Evolutionary conservation across 192 early-diverging fungal genomes (phyloP).

Genomic region (Haplosporangium gracile): DNA sequence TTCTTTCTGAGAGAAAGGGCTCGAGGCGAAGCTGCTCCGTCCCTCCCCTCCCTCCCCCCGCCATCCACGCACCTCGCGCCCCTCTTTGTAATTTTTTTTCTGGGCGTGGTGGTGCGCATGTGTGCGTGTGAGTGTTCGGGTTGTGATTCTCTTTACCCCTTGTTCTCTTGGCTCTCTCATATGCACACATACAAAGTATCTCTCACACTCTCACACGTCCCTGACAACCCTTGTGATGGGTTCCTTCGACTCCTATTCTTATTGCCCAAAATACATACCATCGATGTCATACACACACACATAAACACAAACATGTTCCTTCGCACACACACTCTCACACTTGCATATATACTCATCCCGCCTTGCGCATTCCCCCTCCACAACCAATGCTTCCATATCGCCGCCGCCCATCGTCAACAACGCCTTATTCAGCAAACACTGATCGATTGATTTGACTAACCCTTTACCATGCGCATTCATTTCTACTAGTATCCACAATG

Average conservation of each 20-base stretch:
- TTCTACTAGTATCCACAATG: slow-evolving; percentile 59
- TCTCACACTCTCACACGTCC: background rate
- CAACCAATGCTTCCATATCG: background rate
- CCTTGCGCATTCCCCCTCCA: background rate
- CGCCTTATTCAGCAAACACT: background rate
- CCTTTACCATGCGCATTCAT: background rate
- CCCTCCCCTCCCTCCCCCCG: background rate
- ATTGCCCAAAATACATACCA: background rate
- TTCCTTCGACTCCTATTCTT: slow-evolving; percentile 22
- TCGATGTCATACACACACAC: background rate
- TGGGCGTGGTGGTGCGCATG: background rate
- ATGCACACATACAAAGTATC: background rate
- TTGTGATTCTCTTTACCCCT: slow-evolving; percentile 18
- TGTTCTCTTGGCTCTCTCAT: background rate
- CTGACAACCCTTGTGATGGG: slow-evolving; percentile 21
- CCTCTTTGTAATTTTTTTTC: background rate
- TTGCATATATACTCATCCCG: background rate
- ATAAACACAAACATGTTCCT: background rate
- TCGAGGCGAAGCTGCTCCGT: background rate
- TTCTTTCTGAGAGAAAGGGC: background rate
- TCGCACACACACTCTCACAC: background rate
- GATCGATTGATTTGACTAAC: background rate
- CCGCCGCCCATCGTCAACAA: background rate
- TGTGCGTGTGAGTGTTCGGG: background rate
- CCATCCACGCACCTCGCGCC: background rate